Conservation (phyloP, 768 basidiomycete species). For the Holtermannia corniformis region DNA sequence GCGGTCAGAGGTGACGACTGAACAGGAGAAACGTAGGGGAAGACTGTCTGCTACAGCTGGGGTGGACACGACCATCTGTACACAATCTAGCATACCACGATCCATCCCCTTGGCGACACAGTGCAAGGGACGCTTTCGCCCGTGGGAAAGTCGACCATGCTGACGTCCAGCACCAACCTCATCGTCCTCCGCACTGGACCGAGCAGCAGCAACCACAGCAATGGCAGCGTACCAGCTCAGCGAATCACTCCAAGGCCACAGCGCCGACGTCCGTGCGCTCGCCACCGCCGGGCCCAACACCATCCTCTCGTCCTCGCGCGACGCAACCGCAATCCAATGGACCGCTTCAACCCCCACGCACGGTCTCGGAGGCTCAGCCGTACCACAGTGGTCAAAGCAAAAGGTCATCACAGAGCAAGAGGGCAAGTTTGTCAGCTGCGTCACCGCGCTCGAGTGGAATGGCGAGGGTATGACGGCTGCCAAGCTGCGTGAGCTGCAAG, state of each 20-base stretch:
- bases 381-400: slow-evolving; percentile 51
- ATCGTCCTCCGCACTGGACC: no score
- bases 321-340: slow-evolving; percentile 86
- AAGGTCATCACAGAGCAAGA: slow-evolving; percentile 35
- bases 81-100: no score
- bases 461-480: slow-evolving; percentile 22
- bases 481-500: slow-evolving; percentile 17
- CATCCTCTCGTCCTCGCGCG: slow-evolving; percentile 82
- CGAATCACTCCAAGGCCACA: slow-evolving; percentile 59
- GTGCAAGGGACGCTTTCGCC: no score
- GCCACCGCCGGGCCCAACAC: slow-evolving; percentile 64
- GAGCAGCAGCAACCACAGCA: no score
- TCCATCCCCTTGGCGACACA: no score
- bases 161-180: no score
- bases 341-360: slow-evolving; percentile 28
- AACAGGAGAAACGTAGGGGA: no score
- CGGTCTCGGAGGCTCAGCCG: slow-evolving; percentile 47
- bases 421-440: slow-evolving; percentile 65
- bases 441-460: slow-evolving; percentile 65
- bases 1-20: no score
- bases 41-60: no score
- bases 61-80: no score
- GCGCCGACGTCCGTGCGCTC: slow-evolving; percentile 71
- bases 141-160: no score
- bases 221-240: slow-evolving; percentile 48